Percentiles rank a stretch among this genome's conserved stretches.
Evolutionary conservation across 2,329 filamentous ascomycete species (phyloP).

Genomic region (Neofusicoccum sp.): DNA sequence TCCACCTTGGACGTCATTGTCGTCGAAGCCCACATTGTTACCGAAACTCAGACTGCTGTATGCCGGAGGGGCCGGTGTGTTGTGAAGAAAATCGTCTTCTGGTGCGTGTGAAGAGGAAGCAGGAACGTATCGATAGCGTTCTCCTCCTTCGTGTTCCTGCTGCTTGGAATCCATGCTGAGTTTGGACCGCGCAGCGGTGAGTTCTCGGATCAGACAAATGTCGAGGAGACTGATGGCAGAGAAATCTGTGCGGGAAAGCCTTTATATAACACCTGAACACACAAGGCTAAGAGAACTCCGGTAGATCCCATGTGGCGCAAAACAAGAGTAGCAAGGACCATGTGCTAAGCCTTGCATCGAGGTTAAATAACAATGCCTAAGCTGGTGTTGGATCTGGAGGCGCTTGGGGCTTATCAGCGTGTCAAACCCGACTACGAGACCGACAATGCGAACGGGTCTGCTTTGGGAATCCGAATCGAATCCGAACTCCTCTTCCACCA

Average conservation of each 20-base stretch:
- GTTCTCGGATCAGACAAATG: no score
- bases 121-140: not conserved
- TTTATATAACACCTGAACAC: not conserved
- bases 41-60: not conserved
- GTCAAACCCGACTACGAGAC: not conserved
- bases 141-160: not conserved
- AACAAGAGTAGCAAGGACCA: not conserved
- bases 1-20: not conserved
- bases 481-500: not conserved
- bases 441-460: not conserved
- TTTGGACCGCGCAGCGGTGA: no score
- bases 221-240: not conserved
- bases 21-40: not conserved
- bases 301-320: not conserved
- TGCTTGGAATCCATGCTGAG: not conserved
- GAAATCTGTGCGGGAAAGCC: not conserved
- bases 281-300: not conserved
- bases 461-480: not conserved
- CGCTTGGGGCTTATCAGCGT: not conserved
- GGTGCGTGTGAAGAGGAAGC: not conserved
- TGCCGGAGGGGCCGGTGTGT: not conserved
- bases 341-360: not conserved
- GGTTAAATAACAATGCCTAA: not conserved
- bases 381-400: not conserved
- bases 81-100: not conserved